Base-by-base conservation (phyloP, 1,284 basidiomycete species). In the Papiliotrema laurentii region DNA sequence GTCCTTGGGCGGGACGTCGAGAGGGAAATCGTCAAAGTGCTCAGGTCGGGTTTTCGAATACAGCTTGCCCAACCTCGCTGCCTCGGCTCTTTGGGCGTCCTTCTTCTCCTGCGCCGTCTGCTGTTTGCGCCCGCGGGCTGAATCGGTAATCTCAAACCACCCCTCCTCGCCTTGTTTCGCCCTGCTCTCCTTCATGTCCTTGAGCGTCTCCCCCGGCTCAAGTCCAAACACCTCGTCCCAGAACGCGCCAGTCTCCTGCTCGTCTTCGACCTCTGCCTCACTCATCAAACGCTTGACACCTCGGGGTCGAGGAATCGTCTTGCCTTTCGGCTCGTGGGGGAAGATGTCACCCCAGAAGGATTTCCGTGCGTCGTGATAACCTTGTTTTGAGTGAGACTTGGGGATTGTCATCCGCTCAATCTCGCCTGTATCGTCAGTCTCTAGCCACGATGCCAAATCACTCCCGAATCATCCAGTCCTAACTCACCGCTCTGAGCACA, bases 301-400 rank as follows among this genome's bases (percentile, higher is more conserved):
- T 31, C 74, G 61, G 9, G 49, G 55, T 14, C 86, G 83, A 60
- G 83, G 79, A 50, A 86, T 81, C 0, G 84, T 81, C 18, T 76
- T 68, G 63, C 85, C 86, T 69, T 88, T 89, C 3, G 87, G 80
- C 18, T 77, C 73, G 69, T 97, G 92, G 4, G 96, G 94, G 74
- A 96, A 97, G 11, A 90, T 78, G 69, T 98, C 96, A 11, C 96
- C 96, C 91, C 93, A 97, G 19, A 74, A 77, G 0, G 87, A 83
- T 74, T 97, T 97, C 39, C 94, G 83, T 1, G 93, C 92, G 68
- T 98, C 96, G 64, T 97, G 92, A 68, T 85, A 98, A 0, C 83
- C 80, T 66, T 97, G 93, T 69, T 90, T 93, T 7, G 93, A 93
- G 71, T 92, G 88, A 0, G 90, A 92, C 63, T 84, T 89, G 2